These are phyloP conservation scores for Centaurea solstitialis DNA, from an alignment of 129 eudicot genomes.

Conservation along the genomic window DNA sequence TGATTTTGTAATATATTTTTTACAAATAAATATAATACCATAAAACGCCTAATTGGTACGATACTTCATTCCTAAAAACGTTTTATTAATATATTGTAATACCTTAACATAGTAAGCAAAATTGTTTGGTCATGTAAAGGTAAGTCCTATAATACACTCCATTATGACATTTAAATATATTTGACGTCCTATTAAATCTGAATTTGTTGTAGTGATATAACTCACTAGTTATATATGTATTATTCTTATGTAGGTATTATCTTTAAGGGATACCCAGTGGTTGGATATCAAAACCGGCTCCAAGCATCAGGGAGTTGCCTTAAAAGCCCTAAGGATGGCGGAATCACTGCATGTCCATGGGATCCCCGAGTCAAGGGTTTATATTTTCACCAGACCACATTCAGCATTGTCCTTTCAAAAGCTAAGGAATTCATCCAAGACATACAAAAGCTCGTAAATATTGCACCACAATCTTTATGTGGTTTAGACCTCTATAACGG, in stretches of 20 bases:
- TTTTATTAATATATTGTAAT: too few relatives aligned
- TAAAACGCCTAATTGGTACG: too few relatives aligned
- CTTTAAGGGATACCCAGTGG: slow-evolving; percentile 64
- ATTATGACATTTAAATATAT: neutral
- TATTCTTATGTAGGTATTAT: slow-evolving; percentile 27
- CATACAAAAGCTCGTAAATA: slow-evolving; percentile 52
- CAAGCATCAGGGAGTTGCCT: slow-evolving; percentile 86
- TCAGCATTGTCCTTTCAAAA: slow-evolving; percentile 56
- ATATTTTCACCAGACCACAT: slow-evolving; percentile 68
- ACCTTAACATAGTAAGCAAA: too few relatives aligned
- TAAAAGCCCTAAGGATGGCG: slow-evolving; percentile 44
- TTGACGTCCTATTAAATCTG: neutral
- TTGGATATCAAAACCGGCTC: slow-evolving; percentile 74
- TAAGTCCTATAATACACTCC: neutral
- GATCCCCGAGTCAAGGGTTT: slow-evolving; percentile 66
- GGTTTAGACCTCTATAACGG: slow-evolving; percentile 68
- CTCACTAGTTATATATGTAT: neutral
- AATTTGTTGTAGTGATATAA: neutral
- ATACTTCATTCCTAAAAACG: too few relatives aligned
- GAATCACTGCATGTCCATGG: slow-evolving; percentile 72
- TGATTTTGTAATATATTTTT: neutral
- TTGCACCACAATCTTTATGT: slow-evolving; percentile 61
- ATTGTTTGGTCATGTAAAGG: too few relatives aligned
- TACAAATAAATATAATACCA: neutral
- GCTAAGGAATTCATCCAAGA: slow-evolving; percentile 62